Conservation (phyloP, 192 early-diverging fungal genomes). For the Podila epigama region DNA sequence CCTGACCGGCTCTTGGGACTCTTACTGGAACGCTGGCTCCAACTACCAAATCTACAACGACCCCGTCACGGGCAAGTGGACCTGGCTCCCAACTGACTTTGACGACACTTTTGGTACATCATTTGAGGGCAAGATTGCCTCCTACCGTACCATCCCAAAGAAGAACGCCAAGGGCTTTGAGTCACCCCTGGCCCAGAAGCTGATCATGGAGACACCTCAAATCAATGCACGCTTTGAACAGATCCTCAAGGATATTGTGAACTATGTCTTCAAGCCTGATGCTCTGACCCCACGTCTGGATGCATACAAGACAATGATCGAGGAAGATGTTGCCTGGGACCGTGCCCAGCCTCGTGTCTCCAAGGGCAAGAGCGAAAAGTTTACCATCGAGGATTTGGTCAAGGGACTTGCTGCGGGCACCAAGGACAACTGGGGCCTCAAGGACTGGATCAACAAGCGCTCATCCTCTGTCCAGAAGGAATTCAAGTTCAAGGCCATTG, state of each 20-base stretch:
- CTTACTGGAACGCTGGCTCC: slow-evolving; percentile 49
- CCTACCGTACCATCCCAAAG: slow-evolving; percentile 33
- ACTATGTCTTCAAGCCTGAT: slow-evolving; percentile 51
- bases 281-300: slow-evolving; percentile 42
- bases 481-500: slow-evolving; percentile 12
- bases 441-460: slow-evolving; percentile 15
- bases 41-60: slow-evolving; percentile 56
- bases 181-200: slow-evolving; percentile 28
- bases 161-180: slow-evolving; percentile 17
- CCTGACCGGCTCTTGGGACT: slow-evolving; percentile 49
- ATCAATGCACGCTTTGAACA: slow-evolving; percentile 49
- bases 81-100: slow-evolving; percentile 51
- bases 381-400: slow-evolving; percentile 19
- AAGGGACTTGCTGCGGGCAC: not conserved
- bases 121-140: slow-evolving; percentile 21
- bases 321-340: slow-evolving; percentile 54
- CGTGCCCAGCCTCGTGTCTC: slow-evolving; percentile 15
- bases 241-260: slow-evolving; percentile 50
- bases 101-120: slow-evolving; percentile 52
- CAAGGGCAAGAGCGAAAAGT: slow-evolving; percentile 23
- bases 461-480: slow-evolving; percentile 7
- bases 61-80: slow-evolving; percentile 46
- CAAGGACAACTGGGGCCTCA: slow-evolving; percentile 15
- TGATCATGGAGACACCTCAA: slow-evolving; percentile 43
- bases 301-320: slow-evolving; percentile 47